These are phyloP conservation scores for Petrea volubilis DNA, from an alignment of 257 asterid genomes.

Conservation along the genomic window DNA sequence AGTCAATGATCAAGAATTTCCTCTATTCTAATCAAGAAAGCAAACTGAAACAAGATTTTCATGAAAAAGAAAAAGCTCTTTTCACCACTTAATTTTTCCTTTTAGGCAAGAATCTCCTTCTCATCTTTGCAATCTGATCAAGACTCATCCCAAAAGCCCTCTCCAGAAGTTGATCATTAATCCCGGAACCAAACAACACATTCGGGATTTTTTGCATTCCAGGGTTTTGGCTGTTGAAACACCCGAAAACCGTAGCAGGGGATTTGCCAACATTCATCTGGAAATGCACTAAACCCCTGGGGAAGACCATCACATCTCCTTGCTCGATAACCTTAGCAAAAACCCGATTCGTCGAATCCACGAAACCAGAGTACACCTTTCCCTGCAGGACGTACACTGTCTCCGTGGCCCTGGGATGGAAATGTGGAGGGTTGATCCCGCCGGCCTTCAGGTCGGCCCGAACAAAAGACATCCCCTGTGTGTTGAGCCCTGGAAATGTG, in stretches of 20 bases:
- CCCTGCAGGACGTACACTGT: slow-evolving; percentile 46
- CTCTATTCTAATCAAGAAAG: not conserved
- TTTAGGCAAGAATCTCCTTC: slow-evolving; percentile 43
- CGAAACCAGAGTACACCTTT: slow-evolving; percentile 54
- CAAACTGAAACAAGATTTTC: not conserved
- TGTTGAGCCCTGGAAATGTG: slow-evolving; percentile 56
- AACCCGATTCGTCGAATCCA: slow-evolving; percentile 48
- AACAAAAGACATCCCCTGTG: slow-evolving; percentile 56
- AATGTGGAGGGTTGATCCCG: slow-evolving; percentile 64
- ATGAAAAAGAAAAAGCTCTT: not conserved
- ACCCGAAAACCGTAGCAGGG: slow-evolving; percentile 44
- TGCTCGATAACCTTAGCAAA: slow-evolving; percentile 49
- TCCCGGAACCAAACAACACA: slow-evolving; percentile 53
- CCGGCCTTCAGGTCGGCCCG: slow-evolving; percentile 53
- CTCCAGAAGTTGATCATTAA: slow-evolving; percentile 58
- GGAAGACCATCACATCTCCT: slow-evolving; percentile 67
- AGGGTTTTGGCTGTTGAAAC: slow-evolving; percentile 59
- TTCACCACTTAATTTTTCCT: not conserved
- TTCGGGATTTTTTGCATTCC: slow-evolving; percentile 55
- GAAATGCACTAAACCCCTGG: slow-evolving; percentile 62
- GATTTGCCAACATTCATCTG: slow-evolving; percentile 60
- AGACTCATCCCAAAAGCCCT: slow-evolving; percentile 59
- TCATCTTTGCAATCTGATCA: slow-evolving; percentile 38
- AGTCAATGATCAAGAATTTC: not conserved
- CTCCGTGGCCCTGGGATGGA: slow-evolving; percentile 60